Evolutionary conservation across 306 rosid genomes (phyloP).

Genomic region (Sicyos edulis): DNA sequence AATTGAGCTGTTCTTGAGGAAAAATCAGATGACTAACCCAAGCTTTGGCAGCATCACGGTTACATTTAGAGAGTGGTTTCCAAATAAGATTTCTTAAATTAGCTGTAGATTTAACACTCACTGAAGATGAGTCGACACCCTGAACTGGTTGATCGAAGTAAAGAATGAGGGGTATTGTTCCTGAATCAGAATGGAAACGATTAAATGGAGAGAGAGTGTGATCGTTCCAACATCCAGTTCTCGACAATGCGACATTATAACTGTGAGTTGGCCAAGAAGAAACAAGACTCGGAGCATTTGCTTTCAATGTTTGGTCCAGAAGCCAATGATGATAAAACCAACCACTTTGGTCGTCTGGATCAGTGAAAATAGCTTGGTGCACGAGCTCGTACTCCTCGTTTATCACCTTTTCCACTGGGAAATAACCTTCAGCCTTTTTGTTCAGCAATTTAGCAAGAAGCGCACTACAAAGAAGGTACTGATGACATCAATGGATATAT

Average conservation of each 20-base stretch:
- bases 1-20: constrained; percentile 35
- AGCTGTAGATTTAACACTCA: constrained; percentile 50
- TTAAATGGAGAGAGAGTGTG: constrained; percentile 35
- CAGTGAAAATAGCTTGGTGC: constrained; percentile 77
- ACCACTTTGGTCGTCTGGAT: constrained; percentile 94
- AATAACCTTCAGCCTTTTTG: constrained; percentile 54
- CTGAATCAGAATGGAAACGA: constrained; percentile 34
- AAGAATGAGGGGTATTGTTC: constrained; percentile 55
- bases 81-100: constrained; percentile 46
- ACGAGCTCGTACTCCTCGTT: constrained; percentile 60
- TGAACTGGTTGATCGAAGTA: constrained; percentile 69
- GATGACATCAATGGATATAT: not conserved
- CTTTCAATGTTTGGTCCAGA: constrained; percentile 75
- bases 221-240: constrained; percentile 29
- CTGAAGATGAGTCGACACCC: constrained; percentile 66
- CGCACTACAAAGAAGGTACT: constrained; percentile 38
- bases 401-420: constrained; percentile 50
- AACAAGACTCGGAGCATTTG: constrained; percentile 56
- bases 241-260: constrained; percentile 34
- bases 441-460: constrained; percentile 59
- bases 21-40: constrained; percentile 61
- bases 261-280: constrained; percentile 82
- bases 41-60: constrained; percentile 44
- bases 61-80: constrained; percentile 57
- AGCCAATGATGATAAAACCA: constrained; percentile 99